These are phyloP conservation scores for Pholiota molesta DNA, from an alignment of 768 basidiomycete genomes.

Conservation along the genomic window DNA sequence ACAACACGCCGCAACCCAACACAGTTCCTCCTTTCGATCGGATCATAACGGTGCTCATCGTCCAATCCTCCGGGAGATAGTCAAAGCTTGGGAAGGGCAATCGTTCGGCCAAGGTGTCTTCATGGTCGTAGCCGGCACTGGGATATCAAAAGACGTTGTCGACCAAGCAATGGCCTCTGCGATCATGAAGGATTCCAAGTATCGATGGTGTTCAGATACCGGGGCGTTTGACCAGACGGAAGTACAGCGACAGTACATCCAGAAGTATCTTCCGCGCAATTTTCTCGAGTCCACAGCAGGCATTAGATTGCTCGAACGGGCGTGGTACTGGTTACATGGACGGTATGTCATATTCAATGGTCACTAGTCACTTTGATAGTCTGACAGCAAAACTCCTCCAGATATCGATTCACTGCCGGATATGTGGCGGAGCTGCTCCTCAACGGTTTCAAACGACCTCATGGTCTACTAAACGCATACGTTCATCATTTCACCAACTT, in stretches of 20 bases:
- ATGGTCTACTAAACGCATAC: constrained; percentile 43
- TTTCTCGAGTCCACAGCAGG: constrained; percentile 33
- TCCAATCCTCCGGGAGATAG: constrained; percentile 45
- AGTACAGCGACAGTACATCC: constrained; percentile 37
- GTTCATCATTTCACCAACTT: constrained; percentile 43
- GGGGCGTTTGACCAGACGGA: constrained; percentile 41
- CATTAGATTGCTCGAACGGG: constrained; percentile 36
- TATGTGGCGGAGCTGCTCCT: constrained; percentile 43
- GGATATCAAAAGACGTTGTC: constrained; percentile 47
- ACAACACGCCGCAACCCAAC: constrained; percentile 44
- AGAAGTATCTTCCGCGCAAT: constrained; percentile 37
- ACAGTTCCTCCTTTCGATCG: constrained; percentile 40
- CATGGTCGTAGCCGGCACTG: constrained; percentile 49
- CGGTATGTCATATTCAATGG: constrained; percentile 30
- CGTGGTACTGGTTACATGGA: constrained; percentile 50
- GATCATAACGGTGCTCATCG: constrained; percentile 36
- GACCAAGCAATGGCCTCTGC: constrained; percentile 48
- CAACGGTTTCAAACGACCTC: constrained; percentile 41
- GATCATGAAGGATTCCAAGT: constrained; percentile 48
- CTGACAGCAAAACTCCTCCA: constrained; percentile 13
- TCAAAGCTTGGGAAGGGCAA: constrained; percentile 42
- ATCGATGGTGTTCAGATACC: constrained; percentile 48
- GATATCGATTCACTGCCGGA: constrained; percentile 50
- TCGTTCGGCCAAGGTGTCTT: constrained; percentile 42
- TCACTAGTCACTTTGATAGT: constrained; percentile 3